Base-by-base conservation (phyloP, 1,139 yeast species). In the Blastobotrys elegans region DNA sequence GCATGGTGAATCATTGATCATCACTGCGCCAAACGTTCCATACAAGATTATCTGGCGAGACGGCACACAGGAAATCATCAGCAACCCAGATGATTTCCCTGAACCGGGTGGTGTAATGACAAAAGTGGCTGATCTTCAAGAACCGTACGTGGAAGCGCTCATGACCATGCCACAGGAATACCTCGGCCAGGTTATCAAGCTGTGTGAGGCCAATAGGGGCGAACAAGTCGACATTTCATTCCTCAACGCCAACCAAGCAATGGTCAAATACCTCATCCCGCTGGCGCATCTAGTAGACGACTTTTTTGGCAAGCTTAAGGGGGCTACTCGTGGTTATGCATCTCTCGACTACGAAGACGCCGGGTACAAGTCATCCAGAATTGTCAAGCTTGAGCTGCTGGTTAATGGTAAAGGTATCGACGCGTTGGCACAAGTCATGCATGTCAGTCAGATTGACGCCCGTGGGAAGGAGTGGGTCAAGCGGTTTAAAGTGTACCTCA, bases 11-110 rank as follows among this genome's bases (percentile, higher is more conserved):
- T 84, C 87, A 51, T 77, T 92, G 54, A 89, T 92, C 55, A 82
- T 92, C 51, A 92, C 98, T 0, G 90, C 96, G 2, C 97, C 98
- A 1, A 90, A 97, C 0, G 98, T 92, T 10, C 98, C 98, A 0
- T 92, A 88, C 64, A 80, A 84, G 58, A 71, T 92, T 13, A 71
- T 77, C 13, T 81, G 77, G 63, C 53, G 59, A 21, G 80, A 84
- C 57, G 96, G 90, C 0, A 68, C 67, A 0, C 86, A 80, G 50
- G 68, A 72, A 47, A 72, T 82, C 7, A 76, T 92, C 50, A 84
- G 94, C 3, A 92, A 92, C 58, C 97, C 98, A 0, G 94, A 86
- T 59, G 94, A 88, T 41, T 92, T 92, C 65, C 98, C 98, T 0
- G 87, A 79, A 44, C 59, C 67, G 5, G 63, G 66, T 22, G 53